These are phyloP conservation scores for Mesostigma viride DNA, from an alignment of 139 green algal genomes.

Conservation along the genomic window DNA sequence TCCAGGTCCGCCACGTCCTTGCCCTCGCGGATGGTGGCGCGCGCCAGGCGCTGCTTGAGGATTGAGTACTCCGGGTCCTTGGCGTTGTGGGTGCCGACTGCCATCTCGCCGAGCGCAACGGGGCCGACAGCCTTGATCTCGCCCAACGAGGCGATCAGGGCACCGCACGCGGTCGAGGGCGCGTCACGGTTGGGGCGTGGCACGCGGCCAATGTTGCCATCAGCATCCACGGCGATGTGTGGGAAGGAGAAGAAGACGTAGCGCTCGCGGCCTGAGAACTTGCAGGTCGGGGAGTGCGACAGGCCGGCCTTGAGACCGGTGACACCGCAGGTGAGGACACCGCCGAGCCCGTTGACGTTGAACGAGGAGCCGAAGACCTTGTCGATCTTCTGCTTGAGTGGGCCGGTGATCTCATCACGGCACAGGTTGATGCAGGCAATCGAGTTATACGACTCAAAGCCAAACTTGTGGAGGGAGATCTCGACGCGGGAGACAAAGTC, in stretches of 20 bases:
- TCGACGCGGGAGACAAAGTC: no score
- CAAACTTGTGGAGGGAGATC: no score
- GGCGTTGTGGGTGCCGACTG: conserved; percentile 51
- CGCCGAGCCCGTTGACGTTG: conserved; percentile 69
- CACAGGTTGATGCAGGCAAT: no score
- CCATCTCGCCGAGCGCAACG: no score
- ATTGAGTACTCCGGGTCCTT: conserved; percentile 77
- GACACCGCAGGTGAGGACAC: conserved; percentile 64
- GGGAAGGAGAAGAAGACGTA: no score
- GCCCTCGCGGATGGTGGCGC: conserved; percentile 50
- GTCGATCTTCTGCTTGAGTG: conserved; percentile 63
- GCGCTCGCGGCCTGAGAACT: conserved; percentile 12
- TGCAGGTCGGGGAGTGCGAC: conserved; percentile 39
- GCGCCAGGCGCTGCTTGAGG: conserved; percentile 74
- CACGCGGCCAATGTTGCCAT: conserved; percentile 49
- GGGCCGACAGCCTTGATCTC: conserved; percentile 39
- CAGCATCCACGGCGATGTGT: conserved; percentile 69
- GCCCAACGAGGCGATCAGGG: conserved; percentile 46
- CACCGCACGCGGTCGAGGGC: conserved; percentile 62
- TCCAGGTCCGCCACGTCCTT: conserved; percentile 8
- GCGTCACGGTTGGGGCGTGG: conserved; percentile 44
- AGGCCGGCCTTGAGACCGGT: conserved; percentile 54
- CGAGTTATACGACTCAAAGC: no score
- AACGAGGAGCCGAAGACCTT: conserved; percentile 56
- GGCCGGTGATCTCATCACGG: conserved; percentile 67